These are phyloP conservation scores for Helminthosporium solani DNA, from an alignment of 2,329 filamentous ascomycete genomes.

Conservation along the genomic window DNA sequence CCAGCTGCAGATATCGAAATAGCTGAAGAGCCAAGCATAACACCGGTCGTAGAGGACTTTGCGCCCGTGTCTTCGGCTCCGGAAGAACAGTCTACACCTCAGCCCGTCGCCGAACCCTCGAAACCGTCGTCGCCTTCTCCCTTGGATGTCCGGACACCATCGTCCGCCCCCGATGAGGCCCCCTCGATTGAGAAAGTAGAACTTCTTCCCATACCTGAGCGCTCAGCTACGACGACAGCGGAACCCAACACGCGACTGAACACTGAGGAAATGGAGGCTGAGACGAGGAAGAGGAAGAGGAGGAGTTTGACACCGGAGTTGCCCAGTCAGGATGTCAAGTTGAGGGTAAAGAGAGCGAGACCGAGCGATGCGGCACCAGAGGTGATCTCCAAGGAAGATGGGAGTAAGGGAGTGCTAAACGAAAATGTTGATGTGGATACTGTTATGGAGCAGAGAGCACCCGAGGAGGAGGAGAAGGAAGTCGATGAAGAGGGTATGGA, in stretches of 20 bases:
- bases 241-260: constrained; percentile 35
- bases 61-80: constrained; percentile 17
- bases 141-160: constrained; percentile 18
- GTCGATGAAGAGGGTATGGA: constrained; percentile 6
- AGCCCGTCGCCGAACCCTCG: not conserved
- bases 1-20: not conserved
- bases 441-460: constrained; percentile 30
- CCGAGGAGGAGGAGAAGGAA: constrained; percentile 20
- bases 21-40: not conserved
- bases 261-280: constrained; percentile 41
- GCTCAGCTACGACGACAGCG: constrained; percentile 20
- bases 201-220: constrained; percentile 24
- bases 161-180: constrained; percentile 27
- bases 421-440: constrained; percentile 17
- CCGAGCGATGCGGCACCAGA: constrained; percentile 37
- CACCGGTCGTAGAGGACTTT: constrained; percentile 17
- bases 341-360: constrained; percentile 46
- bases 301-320: constrained; percentile 43
- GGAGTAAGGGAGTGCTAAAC: constrained; percentile 8
- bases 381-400: constrained; percentile 31
- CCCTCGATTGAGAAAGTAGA: constrained; percentile 36
- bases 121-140: constrained; percentile 3
- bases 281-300: constrained; percentile 45
- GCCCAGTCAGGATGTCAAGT: constrained; percentile 31
- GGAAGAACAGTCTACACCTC: constrained; percentile 19